Conservation (phyloP, 108 stramenopile species). For the Skeletonema grethae region DNA sequence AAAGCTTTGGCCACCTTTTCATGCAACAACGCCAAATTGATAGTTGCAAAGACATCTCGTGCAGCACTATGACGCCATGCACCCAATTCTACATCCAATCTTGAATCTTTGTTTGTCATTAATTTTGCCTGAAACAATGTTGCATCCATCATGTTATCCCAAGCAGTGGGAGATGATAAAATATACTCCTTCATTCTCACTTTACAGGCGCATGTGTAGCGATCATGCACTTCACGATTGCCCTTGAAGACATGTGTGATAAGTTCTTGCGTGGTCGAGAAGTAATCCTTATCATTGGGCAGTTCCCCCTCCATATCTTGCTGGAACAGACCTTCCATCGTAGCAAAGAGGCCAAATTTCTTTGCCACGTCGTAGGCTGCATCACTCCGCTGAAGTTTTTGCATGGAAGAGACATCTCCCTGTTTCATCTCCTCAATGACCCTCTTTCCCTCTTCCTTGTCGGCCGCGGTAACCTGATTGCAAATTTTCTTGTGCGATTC, state of each 20-base stretch:
- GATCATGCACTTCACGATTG: background rate
- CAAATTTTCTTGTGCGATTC: too few relatives aligned
- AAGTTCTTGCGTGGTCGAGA: background rate
- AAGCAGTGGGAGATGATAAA: background rate
- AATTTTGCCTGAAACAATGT: background rate
- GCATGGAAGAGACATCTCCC: background rate
- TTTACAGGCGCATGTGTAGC: background rate
- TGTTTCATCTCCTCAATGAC: background rate
- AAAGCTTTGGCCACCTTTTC: background rate
- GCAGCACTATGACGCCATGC: background rate
- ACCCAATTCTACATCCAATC: background rate
- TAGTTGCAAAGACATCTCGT: slow-evolving; percentile 2
- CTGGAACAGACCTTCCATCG: background rate
- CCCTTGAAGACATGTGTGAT: background rate
- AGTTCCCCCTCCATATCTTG: background rate
- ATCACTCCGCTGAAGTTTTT: background rate
- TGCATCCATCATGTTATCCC: background rate
- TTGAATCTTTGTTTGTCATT: background rate
- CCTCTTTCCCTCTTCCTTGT: too few relatives aligned
- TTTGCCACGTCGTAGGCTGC: background rate
- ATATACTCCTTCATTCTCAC: background rate
- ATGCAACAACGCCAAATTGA: background rate
- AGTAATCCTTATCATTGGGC: background rate
- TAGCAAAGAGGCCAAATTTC: background rate
- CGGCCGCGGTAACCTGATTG: too few relatives aligned